phyloP scores from a whole-genome alignment of 768 basidiomycete genomes.

The Strobilomyces dryophilus region DNA sequence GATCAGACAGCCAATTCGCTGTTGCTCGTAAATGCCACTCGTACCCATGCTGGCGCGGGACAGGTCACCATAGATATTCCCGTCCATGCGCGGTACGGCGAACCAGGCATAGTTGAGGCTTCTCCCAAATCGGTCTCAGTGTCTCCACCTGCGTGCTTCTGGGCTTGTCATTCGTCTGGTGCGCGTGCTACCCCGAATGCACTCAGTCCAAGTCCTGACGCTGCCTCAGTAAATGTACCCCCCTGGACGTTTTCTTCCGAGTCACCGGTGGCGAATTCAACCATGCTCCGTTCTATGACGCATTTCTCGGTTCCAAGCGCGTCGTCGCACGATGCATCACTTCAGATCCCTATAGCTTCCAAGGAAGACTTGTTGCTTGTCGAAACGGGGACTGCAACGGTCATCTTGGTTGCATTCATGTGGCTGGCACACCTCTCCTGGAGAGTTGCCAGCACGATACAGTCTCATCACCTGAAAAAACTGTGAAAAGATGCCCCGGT shows the following conservation, averaged over 20 bases:
- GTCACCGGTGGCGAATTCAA: constrained; percentile 19
- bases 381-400: constrained; percentile 33
- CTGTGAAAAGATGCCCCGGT: constrained; percentile 12
- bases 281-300: constrained; percentile 16
- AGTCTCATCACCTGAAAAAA: constrained; percentile 22
- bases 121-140: constrained; percentile 22
- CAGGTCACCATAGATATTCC: constrained; percentile 33
- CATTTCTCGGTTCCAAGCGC: constrained; percentile 16
- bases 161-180: constrained; percentile 30
- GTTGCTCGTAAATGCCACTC: constrained; percentile 31
- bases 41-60: constrained; percentile 1
- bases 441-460: constrained; percentile 19
- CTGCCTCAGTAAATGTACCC: constrained; percentile 3
- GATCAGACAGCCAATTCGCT: constrained; percentile 22
- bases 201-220: constrained; percentile 4
- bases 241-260: constrained; percentile 7
- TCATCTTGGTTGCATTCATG: constrained; percentile 31
- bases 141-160: constrained; percentile 28
- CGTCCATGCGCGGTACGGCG: constrained; percentile 42
- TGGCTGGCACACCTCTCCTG: constrained; percentile 30
- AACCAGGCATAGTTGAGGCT: constrained; percentile 15
- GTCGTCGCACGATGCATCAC: constrained; percentile 2
- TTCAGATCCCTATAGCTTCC: constrained; percentile 34
- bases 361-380: constrained; percentile 30
- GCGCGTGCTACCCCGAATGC: not conserved